phyloP scores from a whole-genome alignment of 495 filamentous ascomycete species.

The Aspergillus saccharolyticus region DNA sequence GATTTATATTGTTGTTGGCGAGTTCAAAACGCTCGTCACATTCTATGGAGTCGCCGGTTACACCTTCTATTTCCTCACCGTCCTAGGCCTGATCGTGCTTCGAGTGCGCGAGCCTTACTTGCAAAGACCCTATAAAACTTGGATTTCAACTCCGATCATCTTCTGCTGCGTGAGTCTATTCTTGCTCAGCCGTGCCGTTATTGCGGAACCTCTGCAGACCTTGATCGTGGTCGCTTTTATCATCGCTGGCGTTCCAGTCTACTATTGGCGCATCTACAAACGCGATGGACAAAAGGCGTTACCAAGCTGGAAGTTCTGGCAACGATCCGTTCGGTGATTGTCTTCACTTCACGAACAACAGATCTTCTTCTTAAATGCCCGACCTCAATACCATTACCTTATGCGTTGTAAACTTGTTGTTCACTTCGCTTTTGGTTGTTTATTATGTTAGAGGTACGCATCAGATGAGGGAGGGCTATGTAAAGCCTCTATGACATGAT shows the following conservation, averaged over 20 bases:
- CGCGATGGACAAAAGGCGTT: conserved; percentile 43
- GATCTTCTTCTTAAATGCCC: too few relatives aligned
- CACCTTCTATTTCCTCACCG: conserved; percentile 93
- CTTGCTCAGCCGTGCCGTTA: conserved; percentile 77
- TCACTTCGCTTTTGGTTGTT: not conserved
- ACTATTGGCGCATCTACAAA: conserved; percentile 74
- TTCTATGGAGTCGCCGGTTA: conserved; percentile 98
- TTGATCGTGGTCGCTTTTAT: conserved; percentile 81
- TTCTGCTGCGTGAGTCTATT: conserved; percentile 98
- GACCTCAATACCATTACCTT: too few relatives aligned
- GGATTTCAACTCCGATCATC: conserved; percentile 94
- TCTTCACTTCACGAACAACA: not conserved
- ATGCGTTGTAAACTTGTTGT: not conserved
- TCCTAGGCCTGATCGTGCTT: conserved; percentile 86
- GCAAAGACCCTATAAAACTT: conserved; percentile 86
- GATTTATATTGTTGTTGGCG: conserved; percentile 76
- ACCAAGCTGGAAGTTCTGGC: conserved; percentile 59
- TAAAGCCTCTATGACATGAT: conserved; percentile 13
- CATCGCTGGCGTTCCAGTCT: conserved; percentile 75
- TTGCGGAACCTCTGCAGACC: conserved; percentile 86
- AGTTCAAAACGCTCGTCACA: conserved; percentile 85
- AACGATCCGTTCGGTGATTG: conserved; percentile 28
- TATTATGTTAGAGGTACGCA: not conserved
- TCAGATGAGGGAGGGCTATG: not conserved
- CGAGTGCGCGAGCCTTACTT: conserved; percentile 82